Conservation (phyloP, 2,329 filamentous ascomycete species). For the Arachnomyces sp. region DNA sequence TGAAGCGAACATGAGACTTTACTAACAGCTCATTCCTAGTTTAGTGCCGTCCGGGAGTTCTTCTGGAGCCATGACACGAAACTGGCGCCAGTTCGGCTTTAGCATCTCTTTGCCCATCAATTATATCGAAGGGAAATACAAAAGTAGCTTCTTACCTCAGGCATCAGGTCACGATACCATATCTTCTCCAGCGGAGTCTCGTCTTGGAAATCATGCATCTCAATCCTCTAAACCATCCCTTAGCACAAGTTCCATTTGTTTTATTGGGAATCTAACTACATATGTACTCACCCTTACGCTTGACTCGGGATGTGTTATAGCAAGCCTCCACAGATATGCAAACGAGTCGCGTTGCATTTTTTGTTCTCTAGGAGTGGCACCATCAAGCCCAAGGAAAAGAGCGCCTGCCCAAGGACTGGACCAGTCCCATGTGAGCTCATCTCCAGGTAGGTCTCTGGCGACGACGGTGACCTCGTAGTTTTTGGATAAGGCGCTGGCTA, state of each 20-base stretch:
- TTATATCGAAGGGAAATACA: too few relatives aligned
- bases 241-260: constrained; percentile 21
- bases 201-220: constrained; percentile 6
- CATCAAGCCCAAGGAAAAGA: neutral
- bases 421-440: constrained; percentile 19
- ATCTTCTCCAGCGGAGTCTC: constrained; percentile 4
- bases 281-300: constrained; percentile 21
- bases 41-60: constrained; percentile 16
- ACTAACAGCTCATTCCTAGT: constrained; percentile 13
- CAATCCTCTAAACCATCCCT: constrained; percentile 1
- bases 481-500: constrained; percentile 20
- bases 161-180: constrained; percentile 7
- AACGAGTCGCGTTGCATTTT: neutral
- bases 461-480: constrained; percentile 26
- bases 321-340: neutral
- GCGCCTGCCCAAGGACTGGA: constrained; percentile 24
- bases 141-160: too few relatives aligned
- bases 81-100: too few relatives aligned
- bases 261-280: constrained; percentile 11
- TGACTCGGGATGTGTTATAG: constrained; percentile 6
- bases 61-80: neutral
- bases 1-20: too few relatives aligned
- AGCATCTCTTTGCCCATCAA: too few relatives aligned
- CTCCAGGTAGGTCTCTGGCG: constrained; percentile 25
- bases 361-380: neutral